phyloP scores from a whole-genome alignment of 2,329 filamentous ascomycete species.

The Claviceps humidiphila region DNA sequence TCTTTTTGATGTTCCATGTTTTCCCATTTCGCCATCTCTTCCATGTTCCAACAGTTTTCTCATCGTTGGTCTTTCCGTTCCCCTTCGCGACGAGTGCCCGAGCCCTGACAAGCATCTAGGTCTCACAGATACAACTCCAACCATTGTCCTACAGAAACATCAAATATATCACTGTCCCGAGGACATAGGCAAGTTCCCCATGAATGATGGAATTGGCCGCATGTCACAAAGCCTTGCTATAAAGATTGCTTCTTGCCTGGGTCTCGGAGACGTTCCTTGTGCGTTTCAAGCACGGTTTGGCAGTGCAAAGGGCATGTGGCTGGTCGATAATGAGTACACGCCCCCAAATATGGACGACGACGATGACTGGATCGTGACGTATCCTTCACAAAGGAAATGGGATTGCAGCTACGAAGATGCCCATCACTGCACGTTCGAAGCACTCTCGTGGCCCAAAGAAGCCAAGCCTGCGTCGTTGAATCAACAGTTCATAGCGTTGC shows the following conservation, averaged over 20 bases:
- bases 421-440: constrained; percentile 51
- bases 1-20: neutral
- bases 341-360: constrained; percentile 20
- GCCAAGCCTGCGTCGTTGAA: constrained; percentile 43
- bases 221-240: constrained; percentile 50
- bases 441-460: constrained; percentile 29
- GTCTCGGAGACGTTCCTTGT: constrained; percentile 41
- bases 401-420: constrained; percentile 31
- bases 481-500: constrained; percentile 53
- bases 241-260: constrained; percentile 36
- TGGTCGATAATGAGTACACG: constrained; percentile 33
- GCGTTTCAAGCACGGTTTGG: constrained; percentile 59
- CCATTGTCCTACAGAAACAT: constrained; percentile 28
- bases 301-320: constrained; percentile 65
- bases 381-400: constrained; percentile 58
- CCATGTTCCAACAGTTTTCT: neutral
- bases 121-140: constrained; percentile 36
- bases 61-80: neutral
- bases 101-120: constrained; percentile 21
- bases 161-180: constrained; percentile 29
- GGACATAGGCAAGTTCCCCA: constrained; percentile 31
- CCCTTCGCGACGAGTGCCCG: neutral
- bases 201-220: constrained; percentile 54
- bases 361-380: constrained; percentile 52
- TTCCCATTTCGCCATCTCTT: neutral